Conservation (phyloP, 495 filamentous ascomycete species). For the Monascus purpureus region DNA sequence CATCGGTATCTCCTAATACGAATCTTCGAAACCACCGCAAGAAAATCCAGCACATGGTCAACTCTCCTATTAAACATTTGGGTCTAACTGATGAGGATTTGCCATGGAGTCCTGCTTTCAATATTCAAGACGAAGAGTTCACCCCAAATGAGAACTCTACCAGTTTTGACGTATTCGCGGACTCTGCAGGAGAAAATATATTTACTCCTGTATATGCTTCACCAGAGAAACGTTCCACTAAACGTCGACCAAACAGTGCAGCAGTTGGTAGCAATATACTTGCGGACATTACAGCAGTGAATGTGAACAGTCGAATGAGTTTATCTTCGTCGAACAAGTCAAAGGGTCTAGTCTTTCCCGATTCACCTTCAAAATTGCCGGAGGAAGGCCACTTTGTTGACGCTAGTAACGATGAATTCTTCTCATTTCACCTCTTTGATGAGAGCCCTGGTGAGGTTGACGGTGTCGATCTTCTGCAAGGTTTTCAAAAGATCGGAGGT, state of each 20-base stretch:
- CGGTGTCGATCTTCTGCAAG: slow-evolving; percentile 73
- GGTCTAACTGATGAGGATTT: slow-evolving; percentile 46
- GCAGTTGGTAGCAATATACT: slow-evolving; percentile 36
- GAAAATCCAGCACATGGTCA: slow-evolving; percentile 72
- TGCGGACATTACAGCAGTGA: slow-evolving; percentile 46
- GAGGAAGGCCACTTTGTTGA: slow-evolving; percentile 44
- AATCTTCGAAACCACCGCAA: slow-evolving; percentile 88
- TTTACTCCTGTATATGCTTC: slow-evolving; percentile 49
- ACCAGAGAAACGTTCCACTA: slow-evolving; percentile 59
- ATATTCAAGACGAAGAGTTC: slow-evolving; percentile 43
- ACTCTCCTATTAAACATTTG: slow-evolving; percentile 67
- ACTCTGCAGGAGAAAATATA: slow-evolving; percentile 35
- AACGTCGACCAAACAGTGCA: slow-evolving; percentile 46
- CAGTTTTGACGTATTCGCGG: slow-evolving; percentile 62
- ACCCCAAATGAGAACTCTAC: slow-evolving; percentile 32
- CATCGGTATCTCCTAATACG: slow-evolving; percentile 85
- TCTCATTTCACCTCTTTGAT: slow-evolving; percentile 43
- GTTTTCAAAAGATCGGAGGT: slow-evolving; percentile 78
- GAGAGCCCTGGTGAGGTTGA: slow-evolving; percentile 49
- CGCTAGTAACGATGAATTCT: slow-evolving; percentile 45
- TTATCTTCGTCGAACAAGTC: slow-evolving; percentile 17
- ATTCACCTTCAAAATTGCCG: slow-evolving; percentile 31
- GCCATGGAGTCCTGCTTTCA: slow-evolving; percentile 70
- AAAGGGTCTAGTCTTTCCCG: slow-evolving; percentile 32
- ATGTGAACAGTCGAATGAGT: slow-evolving; percentile 34